These are phyloP conservation scores for Geotrichum bryndzae DNA, from an alignment of 1,139 yeast genomes.

Conservation along the genomic window DNA sequence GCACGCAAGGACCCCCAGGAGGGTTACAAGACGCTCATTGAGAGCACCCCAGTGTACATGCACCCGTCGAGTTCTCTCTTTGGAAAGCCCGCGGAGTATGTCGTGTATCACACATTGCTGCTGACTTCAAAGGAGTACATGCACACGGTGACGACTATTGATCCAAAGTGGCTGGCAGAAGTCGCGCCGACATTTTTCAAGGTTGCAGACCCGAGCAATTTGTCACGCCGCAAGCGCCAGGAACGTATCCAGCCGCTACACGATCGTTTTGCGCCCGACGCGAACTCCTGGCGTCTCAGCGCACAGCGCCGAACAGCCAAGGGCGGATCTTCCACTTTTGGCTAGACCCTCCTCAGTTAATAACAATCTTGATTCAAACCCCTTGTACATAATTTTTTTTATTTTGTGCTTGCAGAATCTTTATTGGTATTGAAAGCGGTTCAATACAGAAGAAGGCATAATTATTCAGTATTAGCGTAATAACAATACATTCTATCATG, in stretches of 20 bases:
- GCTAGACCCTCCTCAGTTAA: background rate
- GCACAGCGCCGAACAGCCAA: slow-evolving; percentile 16
- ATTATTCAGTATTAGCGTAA: no score
- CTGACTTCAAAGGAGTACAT: slow-evolving; percentile 84
- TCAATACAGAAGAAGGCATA: no score
- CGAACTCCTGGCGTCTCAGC: slow-evolving; percentile 50
- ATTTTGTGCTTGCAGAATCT: no score
- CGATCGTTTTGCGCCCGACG: slow-evolving; percentile 49
- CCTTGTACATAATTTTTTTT: background rate
- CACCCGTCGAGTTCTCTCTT: slow-evolving; percentile 86
- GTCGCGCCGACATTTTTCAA: slow-evolving; percentile 84
- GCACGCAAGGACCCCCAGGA: slow-evolving; percentile 75
- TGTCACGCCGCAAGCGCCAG: slow-evolving; percentile 40
- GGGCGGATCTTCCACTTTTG: slow-evolving; percentile 19
- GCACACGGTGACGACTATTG: slow-evolving; percentile 79
- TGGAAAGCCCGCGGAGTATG: slow-evolving; percentile 69
- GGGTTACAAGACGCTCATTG: slow-evolving; percentile 72
- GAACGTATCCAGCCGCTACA: slow-evolving; percentile 60
- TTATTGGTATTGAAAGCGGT: no score
- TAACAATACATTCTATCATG: no score
- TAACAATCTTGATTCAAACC: background rate
- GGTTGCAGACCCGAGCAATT: slow-evolving; percentile 43
- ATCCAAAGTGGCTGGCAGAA: slow-evolving; percentile 79
- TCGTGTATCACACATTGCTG: slow-evolving; percentile 75
- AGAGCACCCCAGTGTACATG: slow-evolving; percentile 69